Evolutionary conservation across 2,329 filamentous ascomycete species (phyloP).

Genomic region (Pezizomycotina sp.): DNA sequence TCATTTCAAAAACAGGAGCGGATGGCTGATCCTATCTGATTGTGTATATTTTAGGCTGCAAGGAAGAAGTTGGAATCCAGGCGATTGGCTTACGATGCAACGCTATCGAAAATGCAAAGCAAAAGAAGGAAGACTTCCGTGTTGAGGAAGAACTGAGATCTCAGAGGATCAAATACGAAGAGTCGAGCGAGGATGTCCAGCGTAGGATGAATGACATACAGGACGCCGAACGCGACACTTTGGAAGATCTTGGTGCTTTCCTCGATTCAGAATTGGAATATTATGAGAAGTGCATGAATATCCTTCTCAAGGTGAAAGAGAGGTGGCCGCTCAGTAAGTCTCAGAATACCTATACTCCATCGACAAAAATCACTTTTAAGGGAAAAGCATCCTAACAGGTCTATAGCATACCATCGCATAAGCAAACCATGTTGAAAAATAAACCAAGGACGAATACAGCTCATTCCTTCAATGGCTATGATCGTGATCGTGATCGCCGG

Average conservation of each 20-base stretch:
- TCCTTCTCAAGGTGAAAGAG: slow-evolving; percentile 52
- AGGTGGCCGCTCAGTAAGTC: slow-evolving; percentile 50
- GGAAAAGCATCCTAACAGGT: slow-evolving; percentile 16
- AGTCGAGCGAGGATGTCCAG: slow-evolving; percentile 79
- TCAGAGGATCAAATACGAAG: slow-evolving; percentile 91
- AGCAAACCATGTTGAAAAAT: slow-evolving; percentile 25
- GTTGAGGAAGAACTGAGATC: slow-evolving; percentile 81
- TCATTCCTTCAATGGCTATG: slow-evolving; percentile 45
- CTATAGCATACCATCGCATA: slow-evolving; percentile 16
- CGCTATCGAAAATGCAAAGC: slow-evolving; percentile 81
- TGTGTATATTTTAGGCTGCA: slow-evolving; percentile 40
- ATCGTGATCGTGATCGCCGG: slow-evolving; percentile 32
- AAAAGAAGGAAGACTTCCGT: slow-evolving; percentile 82
- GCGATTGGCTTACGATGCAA: slow-evolving; percentile 78
- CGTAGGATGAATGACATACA: slow-evolving; percentile 94
- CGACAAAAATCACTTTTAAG: slow-evolving; percentile 7
- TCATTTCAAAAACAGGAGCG: not conserved
- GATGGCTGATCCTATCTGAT: slow-evolving; percentile 3
- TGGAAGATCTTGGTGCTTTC: slow-evolving; percentile 63
- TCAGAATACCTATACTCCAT: slow-evolving; percentile 6
- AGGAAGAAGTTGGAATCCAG: slow-evolving; percentile 89
- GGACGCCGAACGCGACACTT: slow-evolving; percentile 70
- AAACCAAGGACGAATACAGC: slow-evolving; percentile 48
- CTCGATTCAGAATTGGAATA: slow-evolving; percentile 80
- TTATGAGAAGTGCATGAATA: slow-evolving; percentile 77